Base-by-base conservation (phyloP, 495 filamentous ascomycete genomes). In the Cairneyella variabilis region DNA sequence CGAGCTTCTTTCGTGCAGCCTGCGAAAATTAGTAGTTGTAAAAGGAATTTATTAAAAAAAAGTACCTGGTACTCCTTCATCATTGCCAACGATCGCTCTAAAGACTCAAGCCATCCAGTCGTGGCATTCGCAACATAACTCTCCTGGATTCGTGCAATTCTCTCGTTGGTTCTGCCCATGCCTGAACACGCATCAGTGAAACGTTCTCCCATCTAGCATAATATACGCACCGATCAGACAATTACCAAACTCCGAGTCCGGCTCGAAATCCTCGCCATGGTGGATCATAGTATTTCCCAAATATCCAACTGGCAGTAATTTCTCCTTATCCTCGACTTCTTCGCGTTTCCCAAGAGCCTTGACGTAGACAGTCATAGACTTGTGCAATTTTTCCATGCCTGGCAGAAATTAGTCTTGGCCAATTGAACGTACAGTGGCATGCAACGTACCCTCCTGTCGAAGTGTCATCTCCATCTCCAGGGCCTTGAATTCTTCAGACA, bases 1-100 rank as follows among this genome's bases (percentile, higher is more conserved):
- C 93, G 38, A 98, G 84, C 82, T 97, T 98, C 79, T 92, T 97
- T 57, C 91, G 85, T 42, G 93, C 83, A 55, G 78, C 72, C 89
- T 92, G 56, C 58, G 22, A 34, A 41, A 17, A 28, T 42, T 27
- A 51, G 47, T 0, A 11, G 30, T 27, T 27, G 62, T 65, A 41
- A 8, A n/a, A 39, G 16, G 20, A 16, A 26, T 39, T 30, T 27
- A 32, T 8, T 11, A 18, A 30, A 27, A 3, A 12, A 14, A 60
- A 67, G 46, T 75, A 87, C 89, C 80, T 96, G 91, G 56, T 97
- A 97, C 62, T 98, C 95, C 66, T 96, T 97, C 89, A 97, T 90
- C 78, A 95, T 91, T 25, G 89, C 86, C 51, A 96, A 69, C 10
- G 88, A 93, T 56, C 92, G 76, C 65, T 97, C 93, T 43, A 96